Conservation (phyloP, 371 early-diverging fungal genomes). For the Mortierella sp. region DNA sequence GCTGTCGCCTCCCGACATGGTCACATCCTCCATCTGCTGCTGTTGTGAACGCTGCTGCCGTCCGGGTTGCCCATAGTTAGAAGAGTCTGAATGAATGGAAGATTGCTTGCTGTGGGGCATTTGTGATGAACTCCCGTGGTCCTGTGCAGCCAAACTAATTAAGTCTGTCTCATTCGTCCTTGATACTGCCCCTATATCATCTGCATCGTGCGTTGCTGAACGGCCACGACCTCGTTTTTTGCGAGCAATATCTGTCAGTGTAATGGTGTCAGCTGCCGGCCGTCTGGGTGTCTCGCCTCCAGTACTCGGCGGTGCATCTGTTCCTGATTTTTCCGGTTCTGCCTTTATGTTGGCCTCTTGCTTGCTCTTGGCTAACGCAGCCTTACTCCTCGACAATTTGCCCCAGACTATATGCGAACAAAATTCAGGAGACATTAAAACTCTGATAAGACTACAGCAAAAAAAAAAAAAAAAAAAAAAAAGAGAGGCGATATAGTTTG, state of each 20-base stretch:
- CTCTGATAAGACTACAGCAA: neutral
- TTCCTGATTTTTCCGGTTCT: constrained; percentile 2
- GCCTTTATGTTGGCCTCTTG: constrained; percentile 5
- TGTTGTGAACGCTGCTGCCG: neutral
- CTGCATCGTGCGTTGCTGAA: neutral
- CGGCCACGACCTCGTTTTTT: constrained; percentile 2
- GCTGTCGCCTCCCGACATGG: neutral
- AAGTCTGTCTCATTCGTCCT: neutral
- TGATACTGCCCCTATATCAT: neutral
- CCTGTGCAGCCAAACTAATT: neutral
- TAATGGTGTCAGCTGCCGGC: neutral
- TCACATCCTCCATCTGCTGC: neutral
- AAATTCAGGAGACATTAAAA: neutral
- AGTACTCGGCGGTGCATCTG: constrained; percentile 7
- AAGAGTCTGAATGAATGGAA: neutral
- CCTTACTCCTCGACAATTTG: constrained; percentile 50
- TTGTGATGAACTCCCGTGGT: neutral
- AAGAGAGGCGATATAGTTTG: neutral
- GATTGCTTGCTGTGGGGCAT: neutral
- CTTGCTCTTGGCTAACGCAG: constrained; percentile 36
- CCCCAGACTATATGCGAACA: constrained; percentile 43
- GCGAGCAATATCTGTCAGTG: constrained; percentile 7
- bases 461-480: neutral
- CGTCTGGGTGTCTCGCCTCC: neutral
- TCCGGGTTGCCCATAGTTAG: neutral